Base-by-base conservation (phyloP, 2,329 filamentous ascomycete genomes). In the Fusarium nodosum region DNA sequence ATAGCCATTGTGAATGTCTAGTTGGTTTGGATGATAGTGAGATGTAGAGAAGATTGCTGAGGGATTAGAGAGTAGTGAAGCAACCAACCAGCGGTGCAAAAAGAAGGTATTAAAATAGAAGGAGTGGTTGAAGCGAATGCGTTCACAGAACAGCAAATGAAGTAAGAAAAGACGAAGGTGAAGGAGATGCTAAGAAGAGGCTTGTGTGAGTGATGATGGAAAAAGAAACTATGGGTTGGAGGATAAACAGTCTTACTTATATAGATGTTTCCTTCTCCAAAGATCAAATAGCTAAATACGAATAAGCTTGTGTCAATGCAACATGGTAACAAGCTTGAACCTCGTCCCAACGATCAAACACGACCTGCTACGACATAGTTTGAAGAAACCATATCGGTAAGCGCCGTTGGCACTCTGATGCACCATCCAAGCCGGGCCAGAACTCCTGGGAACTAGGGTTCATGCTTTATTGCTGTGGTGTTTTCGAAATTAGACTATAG, bases 61-160 rank as follows among this genome's bases (percentile, higher is more conserved):
- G 18, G 24, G 51, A 59, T 44, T 55, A 47, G 34, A 51, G 50
- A 48, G 30, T 34, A 66, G 45, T 59, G 57, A 62, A 66, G 56
- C 54, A 62, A 58, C 68, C 72, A 71, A 64, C 72, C 73, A 67
- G 70, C 57, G 60, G 66, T 66, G 60, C 45, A 60, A 65, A 67
- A 68, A 64, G 57, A 62, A 54, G 51, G 50, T 55, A 39, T 54
- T 71, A 61, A 50, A 51, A 44, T 55, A 39, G 56, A 61, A 75
- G 45, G 66, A 73, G 54, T 61, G 64, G 42, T 63, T 26, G 67
- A 75, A 75, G 62, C 62, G 69, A 75, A 75, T 69, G 69, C 71
- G 73, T 75, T 75, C 73, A 74, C 73, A 75, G 73, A 75, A 75
- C 73, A 66, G 71, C 72, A 71, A 42, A 65, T 46, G 53, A 67